Base-by-base conservation (phyloP, 2,329 filamentous ascomycete genomes). In the Cercospora sesami region DNA sequence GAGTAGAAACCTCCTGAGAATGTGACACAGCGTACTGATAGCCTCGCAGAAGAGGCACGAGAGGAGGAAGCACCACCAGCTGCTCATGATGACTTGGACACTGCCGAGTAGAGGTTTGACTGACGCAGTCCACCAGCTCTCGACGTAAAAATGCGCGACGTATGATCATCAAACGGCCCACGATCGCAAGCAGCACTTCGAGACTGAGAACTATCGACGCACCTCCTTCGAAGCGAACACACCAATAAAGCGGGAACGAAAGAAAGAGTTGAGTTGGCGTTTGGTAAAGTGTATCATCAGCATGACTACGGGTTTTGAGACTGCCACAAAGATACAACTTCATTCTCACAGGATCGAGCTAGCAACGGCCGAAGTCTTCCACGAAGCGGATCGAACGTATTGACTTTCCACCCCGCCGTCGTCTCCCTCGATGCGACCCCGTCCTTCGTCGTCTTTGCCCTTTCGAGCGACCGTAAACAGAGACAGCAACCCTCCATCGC, bases 41-140 rank as follows among this genome's bases (percentile, higher is more conserved):
- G 73, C 39, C 23, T 60, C 63, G 64, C 74, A 81, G 82, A 81
- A 74, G 62, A 64, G 31, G 48, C 48, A 18, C 79, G 87, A 78
- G 67, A 70, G 65, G 65, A 69, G 42, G 83, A 90, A 76, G 93
- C 96, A 74, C 92, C 91, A 75, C 91, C 92, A 71, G 90, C 92
- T 71, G 90, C 89, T 75, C 93, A 97, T 78, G 95, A 99, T 80
- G 95, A 99, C 78, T 87, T 98, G 79, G 95, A 99, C 80, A 94
- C 95, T 78, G 94, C 94, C 77, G 95, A 98, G 83, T 89, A 85
- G 80, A 66, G 63, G 64, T 60, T 42, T 42, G 45, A 59, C 67
- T 67, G 58, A 67, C 61, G 21, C 31, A 51, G 59, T 60, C 42
- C 63, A 63, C 53, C 66, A 67, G 66, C 65, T 66, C 65, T 60